These are phyloP conservation scores for Starmera pachycereana DNA, from an alignment of 805 yeast genomes.

Conservation along the genomic window DNA sequence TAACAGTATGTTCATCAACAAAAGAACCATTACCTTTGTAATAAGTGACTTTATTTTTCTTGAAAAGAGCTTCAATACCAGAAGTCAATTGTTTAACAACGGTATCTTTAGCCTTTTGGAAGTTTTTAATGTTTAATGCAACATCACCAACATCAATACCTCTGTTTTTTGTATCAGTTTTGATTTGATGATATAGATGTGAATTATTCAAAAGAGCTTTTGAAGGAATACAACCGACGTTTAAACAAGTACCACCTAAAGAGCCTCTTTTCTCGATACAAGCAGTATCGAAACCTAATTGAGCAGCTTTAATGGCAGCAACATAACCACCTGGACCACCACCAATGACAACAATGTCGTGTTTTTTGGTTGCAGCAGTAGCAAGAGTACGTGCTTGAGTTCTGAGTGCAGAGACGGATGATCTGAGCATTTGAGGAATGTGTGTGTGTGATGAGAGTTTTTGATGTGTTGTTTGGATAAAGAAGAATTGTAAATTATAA, in stretches of 20 bases:
- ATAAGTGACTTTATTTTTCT: slow-evolving; percentile 91
- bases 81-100: slow-evolving; percentile 84
- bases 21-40: slow-evolving; percentile 91
- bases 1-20: slow-evolving; percentile 65
- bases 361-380: slow-evolving; percentile 32
- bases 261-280: slow-evolving; percentile 95
- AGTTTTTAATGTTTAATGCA: slow-evolving; percentile 58
- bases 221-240: slow-evolving; percentile 98
- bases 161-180: slow-evolving; percentile 73
- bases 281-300: slow-evolving; percentile 87
- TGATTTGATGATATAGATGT: slow-evolving; percentile 80
- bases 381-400: slow-evolving; percentile 11
- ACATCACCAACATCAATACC: slow-evolving; percentile 87
- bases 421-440: slow-evolving; percentile 12
- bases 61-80: slow-evolving; percentile 91
- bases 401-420: slow-evolving; percentile 6
- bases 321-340: slow-evolving; percentile 99
- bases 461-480: no score
- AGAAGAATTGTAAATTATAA: no score
- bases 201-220: slow-evolving; percentile 93
- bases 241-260: slow-evolving; percentile 96
- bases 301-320: slow-evolving; percentile 98
- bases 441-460: neutral
- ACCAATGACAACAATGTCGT: slow-evolving; percentile 91
- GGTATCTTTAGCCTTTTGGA: slow-evolving; percentile 88